Percentiles rank a stretch among this genome's conserved stretches.
These are phyloP conservation scores for Acer yangbiense DNA, from an alignment of 345 rosid species.

Conservation along the genomic window DNA sequence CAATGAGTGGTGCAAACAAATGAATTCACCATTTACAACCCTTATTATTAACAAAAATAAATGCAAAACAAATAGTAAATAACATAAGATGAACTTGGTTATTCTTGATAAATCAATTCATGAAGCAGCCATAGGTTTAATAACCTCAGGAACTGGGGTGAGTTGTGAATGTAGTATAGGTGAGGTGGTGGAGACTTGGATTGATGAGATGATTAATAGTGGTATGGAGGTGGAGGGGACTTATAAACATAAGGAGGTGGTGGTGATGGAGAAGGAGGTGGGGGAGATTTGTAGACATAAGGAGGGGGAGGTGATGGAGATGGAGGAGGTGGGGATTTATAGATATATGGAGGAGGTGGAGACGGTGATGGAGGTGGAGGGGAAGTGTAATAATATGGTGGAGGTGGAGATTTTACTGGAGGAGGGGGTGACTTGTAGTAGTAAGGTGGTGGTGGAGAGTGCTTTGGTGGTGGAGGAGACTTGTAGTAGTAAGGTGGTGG, in stretches of 20 bases:
- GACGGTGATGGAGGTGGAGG: background rate
- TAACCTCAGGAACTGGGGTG: background rate
- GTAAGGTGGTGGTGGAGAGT: no score
- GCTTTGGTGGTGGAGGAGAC: no score
- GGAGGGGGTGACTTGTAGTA: no score
- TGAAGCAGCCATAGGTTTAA: background rate
- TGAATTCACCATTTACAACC: background rate
- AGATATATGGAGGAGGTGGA: background rate
- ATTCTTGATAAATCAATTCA: no score
- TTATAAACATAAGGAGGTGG: background rate
- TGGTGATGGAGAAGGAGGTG: no score
- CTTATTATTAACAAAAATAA: background rate
- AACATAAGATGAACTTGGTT: background rate
- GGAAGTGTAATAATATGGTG: background rate
- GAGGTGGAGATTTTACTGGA: no score
- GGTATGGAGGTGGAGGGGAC: background rate
- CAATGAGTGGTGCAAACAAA: background rate
- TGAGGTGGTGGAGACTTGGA: slow-evolving; percentile 3
- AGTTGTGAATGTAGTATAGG: background rate
- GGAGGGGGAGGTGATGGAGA: background rate
- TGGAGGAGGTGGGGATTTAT: slow-evolving; percentile 1
- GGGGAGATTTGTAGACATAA: background rate
- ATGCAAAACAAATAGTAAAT: background rate
- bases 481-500: no score
- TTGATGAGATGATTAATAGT: slow-evolving; percentile 3